Evolutionary conservation across 768 basidiomycete species (phyloP).

Genomic region (Auriscalpium orientale): DNA sequence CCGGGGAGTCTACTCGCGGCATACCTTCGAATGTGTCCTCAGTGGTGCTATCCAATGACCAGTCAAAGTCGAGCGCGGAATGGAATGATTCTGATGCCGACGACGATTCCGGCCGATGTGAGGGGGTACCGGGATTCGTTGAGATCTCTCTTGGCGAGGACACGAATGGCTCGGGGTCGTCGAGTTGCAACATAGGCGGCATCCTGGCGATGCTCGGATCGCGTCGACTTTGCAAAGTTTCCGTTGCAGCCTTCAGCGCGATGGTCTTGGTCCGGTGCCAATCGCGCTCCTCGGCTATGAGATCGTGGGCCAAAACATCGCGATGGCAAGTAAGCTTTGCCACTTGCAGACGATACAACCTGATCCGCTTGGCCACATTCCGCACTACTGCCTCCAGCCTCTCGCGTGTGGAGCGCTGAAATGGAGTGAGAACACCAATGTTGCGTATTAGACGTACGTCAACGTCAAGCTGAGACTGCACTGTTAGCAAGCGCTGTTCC

Average conservation of each 20-base stretch:
- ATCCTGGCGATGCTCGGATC: conserved; percentile 19
- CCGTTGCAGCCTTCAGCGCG: conserved; percentile 68
- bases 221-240: conserved; percentile 45
- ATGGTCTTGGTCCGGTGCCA: conserved; percentile 60
- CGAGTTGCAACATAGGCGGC: conserved; percentile 3
- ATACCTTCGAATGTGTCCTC: conserved; percentile 3
- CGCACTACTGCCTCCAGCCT: conserved; percentile 57
- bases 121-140: background rate
- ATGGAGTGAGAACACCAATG: conserved; percentile 79
- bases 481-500: conserved; percentile 45
- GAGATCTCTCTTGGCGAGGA: conserved; percentile 13
- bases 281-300: conserved; percentile 60
- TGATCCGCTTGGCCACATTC: conserved; percentile 55
- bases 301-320: conserved; percentile 64
- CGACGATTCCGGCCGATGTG: conserved; percentile 32
- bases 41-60: conserved; percentile 10
- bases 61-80: conserved; percentile 52
- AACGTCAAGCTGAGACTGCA: conserved; percentile 53
- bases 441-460: conserved; percentile 74
- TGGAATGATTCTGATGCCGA: conserved; percentile 53
- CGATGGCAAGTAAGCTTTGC: conserved; percentile 70
- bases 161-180: conserved; percentile 8
- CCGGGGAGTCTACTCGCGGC: background rate
- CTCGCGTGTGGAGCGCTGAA: conserved; percentile 78
- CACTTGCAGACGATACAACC: conserved; percentile 62